Evolutionary conservation across 2,329 filamentous ascomycete species (phyloP), one percentile per base, ranked within the genome.

Genomic region (Botrytis medusae): DNA sequence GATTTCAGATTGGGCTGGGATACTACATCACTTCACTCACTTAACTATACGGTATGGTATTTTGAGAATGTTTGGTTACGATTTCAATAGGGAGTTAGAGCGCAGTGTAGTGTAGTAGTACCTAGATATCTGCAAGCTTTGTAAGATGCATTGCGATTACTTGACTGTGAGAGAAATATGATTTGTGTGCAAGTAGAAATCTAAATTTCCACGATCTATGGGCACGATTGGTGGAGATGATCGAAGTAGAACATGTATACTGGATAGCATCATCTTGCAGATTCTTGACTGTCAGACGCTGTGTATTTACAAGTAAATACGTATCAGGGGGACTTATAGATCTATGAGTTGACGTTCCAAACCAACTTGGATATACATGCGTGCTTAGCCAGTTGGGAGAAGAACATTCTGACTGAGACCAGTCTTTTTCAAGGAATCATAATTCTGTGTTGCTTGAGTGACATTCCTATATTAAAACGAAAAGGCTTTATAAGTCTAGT

Each of bases 381-480:
- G 9, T 22, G 25, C 18, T 54, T 22, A 16, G 64, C 46, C 34
- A 22, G n/a, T 68, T 25, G 12, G 32, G 64, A 54, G n/a, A 25
- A 42, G 48, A 42, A 32, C 25, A 42, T 29, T 32, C 46, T 29
- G 25, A 42, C 9, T 22, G 6, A 68, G 48, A 68, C 16, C 6
- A 7, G 34, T 42, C n/a, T 68, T 57, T 32, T 57, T 57, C 6
- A 48, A n/a, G 25, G 48, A 7, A 9, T 32, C 16, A 57, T 68
- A n/a, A 57, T 18, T 29, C 8, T 25, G 65, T 68, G n/a, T 18
- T 16, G 42, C 65, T 42, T 42, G 65, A 40, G 65, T 68, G 48
- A 68, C 65, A 68, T 68, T 42, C n/a, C 14, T n/a, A 68, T 22
- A 57, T 57, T 29, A 68, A 42, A 57, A 42, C 48, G 65, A 68